A percentile compares a stretch with the other conserved stretches of the same genome.
Conservation (phyloP, 2,329 filamentous ascomycete genomes). For the Penicillium italicum region DNA sequence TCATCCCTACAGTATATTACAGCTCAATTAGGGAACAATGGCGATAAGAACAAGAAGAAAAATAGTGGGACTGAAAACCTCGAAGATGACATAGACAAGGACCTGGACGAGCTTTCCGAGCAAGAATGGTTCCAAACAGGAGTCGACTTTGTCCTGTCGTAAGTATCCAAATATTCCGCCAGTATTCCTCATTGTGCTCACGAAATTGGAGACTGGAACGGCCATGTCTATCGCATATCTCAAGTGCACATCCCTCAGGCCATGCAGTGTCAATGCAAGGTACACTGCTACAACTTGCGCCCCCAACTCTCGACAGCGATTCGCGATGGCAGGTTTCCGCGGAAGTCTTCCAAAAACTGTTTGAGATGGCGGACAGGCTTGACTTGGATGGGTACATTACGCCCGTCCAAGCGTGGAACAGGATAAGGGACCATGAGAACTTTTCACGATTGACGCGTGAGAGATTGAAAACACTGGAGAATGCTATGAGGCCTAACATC, state of each 20-base stretch:
- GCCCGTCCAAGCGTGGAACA: constrained; percentile 38
- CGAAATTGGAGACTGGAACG: constrained; percentile 5
- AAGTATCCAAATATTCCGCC: background rate
- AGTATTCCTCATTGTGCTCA: background rate
- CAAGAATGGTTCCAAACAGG: constrained; percentile 6
- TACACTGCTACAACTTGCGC: constrained; percentile 6
- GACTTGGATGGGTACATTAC: constrained; percentile 29
- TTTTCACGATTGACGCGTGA: constrained; percentile 21
- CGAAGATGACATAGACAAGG: background rate
- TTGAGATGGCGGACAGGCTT: constrained; percentile 12
- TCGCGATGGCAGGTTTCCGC: constrained; percentile 11
- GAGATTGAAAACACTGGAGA: constrained; percentile 18
- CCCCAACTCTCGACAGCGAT: background rate
- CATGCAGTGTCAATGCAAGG: constrained; percentile 14
- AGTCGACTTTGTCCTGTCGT: constrained; percentile 15
- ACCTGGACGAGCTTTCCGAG: background rate
- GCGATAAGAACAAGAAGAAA: background rate
- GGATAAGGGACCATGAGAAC: constrained; percentile 24
- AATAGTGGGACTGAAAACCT: background rate
- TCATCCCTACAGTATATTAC: background rate
- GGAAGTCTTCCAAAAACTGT: constrained; percentile 9
- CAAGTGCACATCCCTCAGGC: background rate
- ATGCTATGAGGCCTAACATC: constrained; percentile 12
- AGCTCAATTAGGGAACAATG: background rate
- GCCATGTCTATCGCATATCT: constrained; percentile 9